Evolutionary conservation across 495 filamentous ascomycete genomes (phyloP).

Genomic region (Chaetomium tenue): DNA sequence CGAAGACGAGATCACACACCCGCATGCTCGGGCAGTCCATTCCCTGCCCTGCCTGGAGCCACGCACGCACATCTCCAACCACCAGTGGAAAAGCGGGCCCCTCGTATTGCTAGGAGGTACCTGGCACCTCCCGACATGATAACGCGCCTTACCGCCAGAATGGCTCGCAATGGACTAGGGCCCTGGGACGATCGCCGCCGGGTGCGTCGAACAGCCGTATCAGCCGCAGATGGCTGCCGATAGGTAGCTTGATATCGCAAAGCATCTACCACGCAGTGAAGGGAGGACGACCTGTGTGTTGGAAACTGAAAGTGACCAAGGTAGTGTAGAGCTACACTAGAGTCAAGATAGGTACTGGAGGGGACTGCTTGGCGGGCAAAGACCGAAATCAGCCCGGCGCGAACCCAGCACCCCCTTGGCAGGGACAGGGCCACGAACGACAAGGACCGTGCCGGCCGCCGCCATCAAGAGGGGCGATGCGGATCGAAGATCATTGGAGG

Average conservation of each 20-base stretch:
- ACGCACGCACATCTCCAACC: slow-evolving; percentile 11
- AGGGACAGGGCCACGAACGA: not conserved
- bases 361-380: not conserved
- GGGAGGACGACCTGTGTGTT: not conserved
- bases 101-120: slow-evolving; percentile 22
- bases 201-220: not conserved
- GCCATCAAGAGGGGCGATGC: not conserved
- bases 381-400: slow-evolving; percentile 7
- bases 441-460: slow-evolving; percentile 13
- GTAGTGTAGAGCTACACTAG: too few relatives aligned
- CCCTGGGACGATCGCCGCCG: slow-evolving; percentile 13
- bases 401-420: slow-evolving; percentile 17
- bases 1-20: slow-evolving; percentile 5
- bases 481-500: slow-evolving; percentile 13
- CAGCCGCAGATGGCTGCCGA: slow-evolving; percentile 10
- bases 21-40: slow-evolving; percentile 4
- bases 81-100: slow-evolving; percentile 20
- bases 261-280: not conserved
- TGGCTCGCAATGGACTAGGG: slow-evolving; percentile 10
- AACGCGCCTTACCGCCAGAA: slow-evolving; percentile 13
- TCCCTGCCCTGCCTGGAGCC: slow-evolving; percentile 21
- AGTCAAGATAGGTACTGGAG: not conserved
- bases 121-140: slow-evolving; percentile 10
- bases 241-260: slow-evolving; percentile 8
- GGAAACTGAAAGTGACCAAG: not conserved